Percentiles rank a stretch among this genome's conserved stretches.
These are phyloP conservation scores for Lojkania enalia DNA, from an alignment of 2,329 filamentous ascomycete species.

Conservation along the genomic window DNA sequence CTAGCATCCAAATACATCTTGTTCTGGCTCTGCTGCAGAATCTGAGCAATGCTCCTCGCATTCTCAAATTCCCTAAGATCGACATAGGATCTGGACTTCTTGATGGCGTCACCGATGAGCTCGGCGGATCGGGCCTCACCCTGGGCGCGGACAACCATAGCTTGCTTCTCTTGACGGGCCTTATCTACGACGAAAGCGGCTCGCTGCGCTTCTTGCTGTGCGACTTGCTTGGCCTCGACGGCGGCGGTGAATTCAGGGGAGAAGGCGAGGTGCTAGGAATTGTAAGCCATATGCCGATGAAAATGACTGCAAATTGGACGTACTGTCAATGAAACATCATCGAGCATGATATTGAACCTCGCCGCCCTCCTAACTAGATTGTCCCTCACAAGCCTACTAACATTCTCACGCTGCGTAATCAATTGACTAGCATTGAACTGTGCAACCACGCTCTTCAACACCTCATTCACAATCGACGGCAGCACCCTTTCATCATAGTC, in stretches of 20 bases:
- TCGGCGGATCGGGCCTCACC: slow-evolving; percentile 98
- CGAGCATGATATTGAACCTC: slow-evolving; percentile 94
- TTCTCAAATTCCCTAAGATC: slow-evolving; percentile 99
- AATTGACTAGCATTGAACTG: slow-evolving; percentile 98
- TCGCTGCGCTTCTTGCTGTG: slow-evolving; percentile 90
- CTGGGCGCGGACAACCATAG: slow-evolving; percentile 96
- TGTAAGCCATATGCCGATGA: slow-evolving; percentile 23
- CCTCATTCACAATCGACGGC: slow-evolving; percentile 98
- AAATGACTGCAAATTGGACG: slow-evolving; percentile 27
- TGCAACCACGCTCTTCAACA: slow-evolving; percentile 96
- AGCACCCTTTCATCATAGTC: slow-evolving; percentile 99
- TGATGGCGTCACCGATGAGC: slow-evolving; percentile 98
- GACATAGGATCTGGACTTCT: slow-evolving; percentile 97
- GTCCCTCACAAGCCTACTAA: slow-evolving; percentile 86
- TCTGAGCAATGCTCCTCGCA: slow-evolving; percentile 81
- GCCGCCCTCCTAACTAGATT: slow-evolving; percentile 89
- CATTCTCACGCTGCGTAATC: slow-evolving; percentile 98
- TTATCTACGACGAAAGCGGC: slow-evolving; percentile 99
- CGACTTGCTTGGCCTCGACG: slow-evolving; percentile 71
- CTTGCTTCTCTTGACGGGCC: slow-evolving; percentile 98
- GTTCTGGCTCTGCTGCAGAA: slow-evolving; percentile 89
- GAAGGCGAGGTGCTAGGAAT: slow-evolving; percentile 64
- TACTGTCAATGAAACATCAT: slow-evolving; percentile 96
- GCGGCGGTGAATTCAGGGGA: slow-evolving; percentile 71
- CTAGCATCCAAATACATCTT: slow-evolving; percentile 91